A percentile compares a stretch with the other conserved stretches of the same genome.
These are phyloP conservation scores for Gynochthodes officinalis DNA, from an alignment of 257 asterid genomes.

Conservation along the genomic window DNA sequence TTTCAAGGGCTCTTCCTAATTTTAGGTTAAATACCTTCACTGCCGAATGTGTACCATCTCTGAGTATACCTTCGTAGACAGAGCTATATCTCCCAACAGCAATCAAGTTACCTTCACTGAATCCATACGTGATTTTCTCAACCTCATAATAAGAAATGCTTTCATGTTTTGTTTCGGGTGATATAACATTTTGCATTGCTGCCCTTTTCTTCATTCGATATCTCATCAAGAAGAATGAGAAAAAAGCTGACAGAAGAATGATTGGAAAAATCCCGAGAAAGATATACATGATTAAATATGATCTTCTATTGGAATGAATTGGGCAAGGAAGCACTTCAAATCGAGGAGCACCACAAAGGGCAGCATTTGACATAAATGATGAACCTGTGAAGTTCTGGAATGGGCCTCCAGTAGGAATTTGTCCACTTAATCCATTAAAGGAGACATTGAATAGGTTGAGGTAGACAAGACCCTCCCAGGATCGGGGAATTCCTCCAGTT, in stretches of 20 bases:
- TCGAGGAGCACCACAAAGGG: constrained; percentile 9
- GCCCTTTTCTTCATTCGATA: not conserved
- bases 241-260: not conserved
- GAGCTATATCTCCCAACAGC: constrained; percentile 12
- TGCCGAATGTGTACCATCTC: constrained; percentile 11
- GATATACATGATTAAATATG: no score
- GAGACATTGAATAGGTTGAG: constrained; percentile 3
- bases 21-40: constrained; percentile 14
- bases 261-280: not conserved
- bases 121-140: constrained; percentile 3
- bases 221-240: not conserved
- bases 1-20: constrained; percentile 1
- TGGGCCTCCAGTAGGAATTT: constrained; percentile 13
- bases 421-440: constrained; percentile 5
- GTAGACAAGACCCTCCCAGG: not conserved
- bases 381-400: constrained; percentile 9
- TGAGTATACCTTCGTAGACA: constrained; percentile 14
- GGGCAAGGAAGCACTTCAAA: constrained; percentile 9
- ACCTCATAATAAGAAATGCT: constrained; percentile 18
- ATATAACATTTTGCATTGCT: not conserved
- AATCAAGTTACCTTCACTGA: constrained; percentile 15
- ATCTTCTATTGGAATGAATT: not conserved
- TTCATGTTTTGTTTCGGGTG: not conserved
- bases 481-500: constrained; percentile 7
- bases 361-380: constrained; percentile 12